Conservation (phyloP, 371 early-diverging fungal genomes). For the Furculomyces boomerangus region DNA sequence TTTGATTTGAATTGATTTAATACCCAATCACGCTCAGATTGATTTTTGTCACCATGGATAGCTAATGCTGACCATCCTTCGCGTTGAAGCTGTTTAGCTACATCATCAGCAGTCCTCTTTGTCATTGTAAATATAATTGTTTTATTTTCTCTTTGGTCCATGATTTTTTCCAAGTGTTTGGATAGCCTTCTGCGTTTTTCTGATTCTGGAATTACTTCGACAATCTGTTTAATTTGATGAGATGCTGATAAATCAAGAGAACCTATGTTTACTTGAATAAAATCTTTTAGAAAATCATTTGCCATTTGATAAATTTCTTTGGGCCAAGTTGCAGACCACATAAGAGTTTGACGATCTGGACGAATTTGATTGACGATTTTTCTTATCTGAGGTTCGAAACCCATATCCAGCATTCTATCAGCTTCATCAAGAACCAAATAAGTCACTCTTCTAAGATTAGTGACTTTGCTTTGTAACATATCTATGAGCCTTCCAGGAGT, state of each 20-base stretch:
- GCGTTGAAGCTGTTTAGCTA: slow-evolving; percentile 75
- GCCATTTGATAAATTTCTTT: slow-evolving; percentile 92
- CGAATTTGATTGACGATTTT: slow-evolving; percentile 97
- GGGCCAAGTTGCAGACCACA: slow-evolving; percentile 99
- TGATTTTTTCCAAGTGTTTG: slow-evolving; percentile 52
- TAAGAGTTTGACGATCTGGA: slow-evolving; percentile 96
- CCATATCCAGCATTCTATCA: slow-evolving; percentile 99
- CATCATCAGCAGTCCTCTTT: slow-evolving; percentile 94
- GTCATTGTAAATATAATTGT: slow-evolving; percentile 96
- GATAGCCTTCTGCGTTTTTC: slow-evolving; percentile 65
- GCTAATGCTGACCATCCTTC: slow-evolving; percentile 94
- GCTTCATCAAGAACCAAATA: slow-evolving; percentile 98
- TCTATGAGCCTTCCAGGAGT: slow-evolving; percentile 99
- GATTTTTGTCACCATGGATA: slow-evolving; percentile 99
- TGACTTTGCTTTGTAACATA: slow-evolving; percentile 74
- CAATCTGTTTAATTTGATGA: slow-evolving; percentile 84
- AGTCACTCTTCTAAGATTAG: slow-evolving; percentile 88
- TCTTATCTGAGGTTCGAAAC: slow-evolving; percentile 98
- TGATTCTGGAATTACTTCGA: slow-evolving; percentile 71
- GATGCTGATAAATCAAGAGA: slow-evolving; percentile 86
- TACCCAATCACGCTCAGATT: slow-evolving; percentile 96
- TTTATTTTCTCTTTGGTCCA: slow-evolving; percentile 61
- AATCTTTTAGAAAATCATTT: slow-evolving; percentile 83
- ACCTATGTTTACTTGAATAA: slow-evolving; percentile 97
- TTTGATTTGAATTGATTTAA: slow-evolving; percentile 82